Conservation (phyloP, 805 yeast genomes). For the Kazachstania kunashirensis region DNA sequence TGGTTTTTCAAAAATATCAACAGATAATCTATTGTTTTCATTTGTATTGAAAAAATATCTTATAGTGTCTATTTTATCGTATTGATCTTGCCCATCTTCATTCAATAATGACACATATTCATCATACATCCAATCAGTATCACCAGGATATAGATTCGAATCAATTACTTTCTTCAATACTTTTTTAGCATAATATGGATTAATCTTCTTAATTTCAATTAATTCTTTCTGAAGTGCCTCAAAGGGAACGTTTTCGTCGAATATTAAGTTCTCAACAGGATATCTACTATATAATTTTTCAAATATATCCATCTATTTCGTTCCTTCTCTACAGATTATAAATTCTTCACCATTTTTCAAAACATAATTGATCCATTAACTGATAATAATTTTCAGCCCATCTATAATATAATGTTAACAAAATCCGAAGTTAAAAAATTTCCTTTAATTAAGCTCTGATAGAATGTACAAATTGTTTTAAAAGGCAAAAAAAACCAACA, state of each 20-base stretch:
- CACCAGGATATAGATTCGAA: slow-evolving; percentile 11
- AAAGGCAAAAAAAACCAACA: too few relatives aligned
- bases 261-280: slow-evolving; percentile 5
- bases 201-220: slow-evolving; percentile 22
- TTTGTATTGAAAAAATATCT: slow-evolving; percentile 20
- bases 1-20: slow-evolving; percentile 50
- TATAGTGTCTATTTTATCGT: slow-evolving; percentile 26
- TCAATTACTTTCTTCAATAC: slow-evolving; percentile 37
- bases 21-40: slow-evolving; percentile 4
- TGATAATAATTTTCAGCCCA: too few relatives aligned
- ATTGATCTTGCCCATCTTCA: slow-evolving; percentile 13
- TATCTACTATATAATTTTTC: slow-evolving; percentile 12
- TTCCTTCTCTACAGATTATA: too few relatives aligned
- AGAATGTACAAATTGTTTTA: too few relatives aligned
- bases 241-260: neutral
- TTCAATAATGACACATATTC: slow-evolving; percentile 24
- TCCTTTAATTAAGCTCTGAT: too few relatives aligned
- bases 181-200: slow-evolving; percentile 42
- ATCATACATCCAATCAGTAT: slow-evolving; percentile 20
- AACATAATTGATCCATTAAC: too few relatives aligned
- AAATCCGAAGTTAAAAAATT: too few relatives aligned
- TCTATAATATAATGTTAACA: too few relatives aligned
- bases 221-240: slow-evolving; percentile 15
- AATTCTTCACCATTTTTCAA: too few relatives aligned
- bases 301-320: neutral